Percentiles rank a stretch among this genome's conserved stretches.
Evolutionary conservation across 2,329 filamentous ascomycete species (phyloP).

Genomic region (Cladorrhinum sp.): DNA sequence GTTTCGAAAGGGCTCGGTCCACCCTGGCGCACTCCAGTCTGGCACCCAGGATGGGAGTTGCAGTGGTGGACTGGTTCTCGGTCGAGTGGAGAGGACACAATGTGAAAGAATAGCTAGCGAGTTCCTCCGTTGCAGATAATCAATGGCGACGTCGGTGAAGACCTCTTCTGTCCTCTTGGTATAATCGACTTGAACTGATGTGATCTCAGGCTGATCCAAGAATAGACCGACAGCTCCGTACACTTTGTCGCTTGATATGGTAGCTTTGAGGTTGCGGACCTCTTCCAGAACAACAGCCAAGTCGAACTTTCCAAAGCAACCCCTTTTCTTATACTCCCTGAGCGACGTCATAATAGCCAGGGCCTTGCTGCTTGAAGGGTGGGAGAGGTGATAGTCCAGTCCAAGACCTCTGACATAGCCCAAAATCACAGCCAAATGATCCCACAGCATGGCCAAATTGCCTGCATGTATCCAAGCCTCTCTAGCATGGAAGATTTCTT

Average conservation of each 20-base stretch:
- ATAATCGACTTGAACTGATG: background rate
- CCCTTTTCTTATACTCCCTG: background rate
- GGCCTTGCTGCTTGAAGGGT: background rate
- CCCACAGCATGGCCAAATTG: background rate
- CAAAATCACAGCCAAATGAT: background rate
- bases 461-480: background rate
- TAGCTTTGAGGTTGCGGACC: background rate
- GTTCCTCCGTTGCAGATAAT: background rate
- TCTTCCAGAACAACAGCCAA: background rate
- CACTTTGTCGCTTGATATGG: background rate
- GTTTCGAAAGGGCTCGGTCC: background rate
- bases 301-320: background rate
- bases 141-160: background rate
- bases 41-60: background rate
- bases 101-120: background rate
- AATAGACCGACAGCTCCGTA: background rate
- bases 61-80: background rate
- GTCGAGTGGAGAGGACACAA: background rate
- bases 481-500: background rate
- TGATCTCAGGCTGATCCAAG: background rate
- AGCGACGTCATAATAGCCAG: background rate
- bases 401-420: background rate
- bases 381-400: background rate
- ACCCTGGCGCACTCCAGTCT: background rate
- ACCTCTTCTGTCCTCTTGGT: background rate